phyloP scores from a whole-genome alignment of 495 filamentous ascomycete species.

The Lasiosphaeriaceae sp. region DNA sequence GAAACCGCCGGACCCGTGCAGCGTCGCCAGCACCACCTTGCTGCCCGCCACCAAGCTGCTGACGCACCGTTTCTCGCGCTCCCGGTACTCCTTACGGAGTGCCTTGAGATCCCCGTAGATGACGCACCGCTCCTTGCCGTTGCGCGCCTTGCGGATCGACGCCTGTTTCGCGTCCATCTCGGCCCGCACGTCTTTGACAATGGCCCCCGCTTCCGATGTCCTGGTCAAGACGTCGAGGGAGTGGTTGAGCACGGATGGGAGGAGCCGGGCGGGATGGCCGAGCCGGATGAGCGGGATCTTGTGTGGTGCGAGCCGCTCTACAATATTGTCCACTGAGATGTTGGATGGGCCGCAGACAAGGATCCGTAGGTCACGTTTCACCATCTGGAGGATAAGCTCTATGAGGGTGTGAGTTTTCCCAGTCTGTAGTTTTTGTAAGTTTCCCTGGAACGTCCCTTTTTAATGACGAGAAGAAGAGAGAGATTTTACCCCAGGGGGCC shows the following conservation, averaged over 20 bases:
- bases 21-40: slow-evolving; percentile 84
- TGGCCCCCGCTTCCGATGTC: slow-evolving; percentile 81
- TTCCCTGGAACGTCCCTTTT: too few relatives aligned
- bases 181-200: slow-evolving; percentile 85
- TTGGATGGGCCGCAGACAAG: slow-evolving; percentile 96
- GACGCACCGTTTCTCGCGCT: slow-evolving; percentile 79
- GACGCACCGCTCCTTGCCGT: slow-evolving; percentile 70
- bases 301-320: slow-evolving; percentile 82
- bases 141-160: slow-evolving; percentile 80
- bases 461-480: background rate
- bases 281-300: slow-evolving; percentile 84
- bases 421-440: slow-evolving; percentile 57
- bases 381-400: slow-evolving; percentile 84
- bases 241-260: slow-evolving; percentile 83
- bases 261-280: slow-evolving; percentile 86
- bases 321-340: slow-evolving; percentile 96
- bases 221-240: slow-evolving; percentile 91
- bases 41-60: slow-evolving; percentile 67
- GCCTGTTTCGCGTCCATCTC: slow-evolving; percentile 94
- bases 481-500: slow-evolving; percentile 70
- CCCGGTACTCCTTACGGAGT: slow-evolving; percentile 82
- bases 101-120: slow-evolving; percentile 85
- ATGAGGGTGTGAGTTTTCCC: slow-evolving; percentile 98
- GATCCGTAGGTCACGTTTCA: slow-evolving; percentile 64
- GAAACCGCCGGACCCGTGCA: slow-evolving; percentile 87